phyloP scores from a whole-genome alignment of 1,139 yeast species.

The Kurtzmaniella quercitrusa region DNA sequence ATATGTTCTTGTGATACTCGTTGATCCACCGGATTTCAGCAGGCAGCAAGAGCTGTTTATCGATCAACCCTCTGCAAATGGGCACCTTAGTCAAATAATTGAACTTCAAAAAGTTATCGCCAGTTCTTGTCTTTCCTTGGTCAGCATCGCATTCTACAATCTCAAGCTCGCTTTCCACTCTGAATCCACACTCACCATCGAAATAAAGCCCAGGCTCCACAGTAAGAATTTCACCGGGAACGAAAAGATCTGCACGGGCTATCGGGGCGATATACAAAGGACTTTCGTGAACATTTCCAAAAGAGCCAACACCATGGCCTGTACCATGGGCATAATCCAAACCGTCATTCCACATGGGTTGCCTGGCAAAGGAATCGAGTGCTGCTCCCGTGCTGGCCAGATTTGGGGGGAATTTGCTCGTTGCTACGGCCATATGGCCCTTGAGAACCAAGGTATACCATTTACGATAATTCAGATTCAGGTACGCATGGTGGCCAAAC shows the following conservation, averaged over 20 bases:
- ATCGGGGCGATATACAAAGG: constrained; percentile 46
- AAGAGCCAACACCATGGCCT: constrained; percentile 59
- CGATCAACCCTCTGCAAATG: constrained; percentile 46
- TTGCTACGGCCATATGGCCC: constrained; percentile 53
- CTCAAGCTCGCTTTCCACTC: constrained; percentile 52
- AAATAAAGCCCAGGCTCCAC: constrained; percentile 58
- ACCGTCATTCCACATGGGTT: constrained; percentile 51
- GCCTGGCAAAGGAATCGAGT: constrained; percentile 48
- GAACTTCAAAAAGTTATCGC: constrained; percentile 37
- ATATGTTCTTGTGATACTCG: constrained; percentile 37
- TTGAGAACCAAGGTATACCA: constrained; percentile 49
- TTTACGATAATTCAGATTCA: constrained; percentile 23
- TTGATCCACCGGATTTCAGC: constrained; percentile 53
- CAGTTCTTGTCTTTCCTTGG: constrained; percentile 33
- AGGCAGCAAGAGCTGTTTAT: constrained; percentile 26
- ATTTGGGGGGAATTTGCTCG: constrained; percentile 45
- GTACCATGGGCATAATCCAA: constrained; percentile 55
- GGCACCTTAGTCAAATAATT: constrained; percentile 53
- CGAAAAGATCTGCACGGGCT: constrained; percentile 28
- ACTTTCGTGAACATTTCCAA: constrained; percentile 53
- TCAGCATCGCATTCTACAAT: constrained; percentile 29
- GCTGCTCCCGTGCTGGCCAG: constrained; percentile 37
- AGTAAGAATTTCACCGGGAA: constrained; percentile 46
- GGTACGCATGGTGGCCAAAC: constrained; percentile 25
- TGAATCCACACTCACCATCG: constrained; percentile 48